Evolutionary conservation across 2,329 filamentous ascomycete species (phyloP).

Genomic region (Penicillium sp.): DNA sequence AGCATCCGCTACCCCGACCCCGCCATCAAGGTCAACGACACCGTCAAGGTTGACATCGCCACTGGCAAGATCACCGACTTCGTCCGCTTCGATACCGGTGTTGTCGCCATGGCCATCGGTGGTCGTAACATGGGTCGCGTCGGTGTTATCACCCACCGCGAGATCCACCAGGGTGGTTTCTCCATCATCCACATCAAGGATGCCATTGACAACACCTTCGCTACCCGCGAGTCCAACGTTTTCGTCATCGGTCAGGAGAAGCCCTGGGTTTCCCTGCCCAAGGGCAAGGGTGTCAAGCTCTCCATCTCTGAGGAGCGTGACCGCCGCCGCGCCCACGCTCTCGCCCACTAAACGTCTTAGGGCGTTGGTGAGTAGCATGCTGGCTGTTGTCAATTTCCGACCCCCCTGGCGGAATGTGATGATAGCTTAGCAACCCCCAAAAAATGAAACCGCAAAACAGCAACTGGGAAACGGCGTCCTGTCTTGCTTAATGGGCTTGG

Average conservation of each 20-base stretch:
- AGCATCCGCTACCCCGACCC: conserved; percentile 99
- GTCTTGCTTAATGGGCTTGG: conserved; percentile 41
- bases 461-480: conserved; percentile 39
- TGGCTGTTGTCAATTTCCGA: conserved; percentile 16
- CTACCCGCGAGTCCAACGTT: conserved; percentile 98
- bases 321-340: conserved; percentile 77
- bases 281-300: conserved; percentile 99
- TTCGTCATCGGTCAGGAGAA: conserved; percentile 99
- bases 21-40: conserved; percentile 99
- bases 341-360: conserved; percentile 52
- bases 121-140: conserved; percentile 99
- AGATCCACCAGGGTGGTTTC: conserved; percentile 99
- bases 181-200: conserved; percentile 99
- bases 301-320: conserved; percentile 99
- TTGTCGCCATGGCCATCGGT: conserved; percentile 97
- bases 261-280: conserved; percentile 98
- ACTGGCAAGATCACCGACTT: conserved; percentile 98
- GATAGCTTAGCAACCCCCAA: conserved; percentile 24
- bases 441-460: conserved; percentile 31
- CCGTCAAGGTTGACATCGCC: conserved; percentile 96
- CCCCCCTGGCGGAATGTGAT: not conserved
- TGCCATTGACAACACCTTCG: conserved; percentile 99
- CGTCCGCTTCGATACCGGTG: conserved; percentile 98
- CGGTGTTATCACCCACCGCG: conserved; percentile 99
- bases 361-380: conserved; percentile 25